phyloP scores from a whole-genome alignment of 352 stramenopile genomes.

The Phytopythium sindhum region DNA sequence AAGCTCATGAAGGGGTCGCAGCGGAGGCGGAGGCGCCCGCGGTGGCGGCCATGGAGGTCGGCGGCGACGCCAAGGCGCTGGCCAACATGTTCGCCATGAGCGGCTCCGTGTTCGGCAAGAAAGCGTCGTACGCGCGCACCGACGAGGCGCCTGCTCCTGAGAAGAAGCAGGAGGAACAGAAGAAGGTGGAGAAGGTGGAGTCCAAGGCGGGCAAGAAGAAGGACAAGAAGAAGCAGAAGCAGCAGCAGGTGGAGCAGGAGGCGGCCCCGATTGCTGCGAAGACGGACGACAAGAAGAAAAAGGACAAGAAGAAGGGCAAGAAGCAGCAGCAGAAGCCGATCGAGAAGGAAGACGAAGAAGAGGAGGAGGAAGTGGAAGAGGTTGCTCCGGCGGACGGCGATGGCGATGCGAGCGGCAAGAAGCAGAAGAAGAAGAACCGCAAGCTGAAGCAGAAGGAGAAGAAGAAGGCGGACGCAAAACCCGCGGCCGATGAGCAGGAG shows the following conservation, averaged over 20 bases:
- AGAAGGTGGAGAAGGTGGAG: constrained; percentile 12
- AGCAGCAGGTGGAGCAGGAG: constrained; percentile 9
- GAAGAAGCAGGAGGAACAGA: constrained; percentile 7
- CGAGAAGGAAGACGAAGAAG: constrained; percentile 8
- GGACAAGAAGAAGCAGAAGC: constrained; percentile 7
- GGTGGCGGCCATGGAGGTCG: constrained; percentile 14
- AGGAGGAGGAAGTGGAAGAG: background rate
- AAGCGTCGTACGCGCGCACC: constrained; percentile 35
- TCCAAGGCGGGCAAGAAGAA: constrained; percentile 6
- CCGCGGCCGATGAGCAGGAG: constrained; percentile 7
- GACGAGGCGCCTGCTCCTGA: constrained; percentile 6
- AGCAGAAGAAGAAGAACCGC: constrained; percentile 17
- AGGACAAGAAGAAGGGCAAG: constrained; percentile 12
- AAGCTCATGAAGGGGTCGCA: constrained; percentile 5
- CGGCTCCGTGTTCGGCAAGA: constrained; percentile 62
- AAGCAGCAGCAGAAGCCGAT: constrained; percentile 7
- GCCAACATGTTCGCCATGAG: constrained; percentile 60
- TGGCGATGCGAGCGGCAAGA: background rate
- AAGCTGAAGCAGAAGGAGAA: constrained; percentile 32
- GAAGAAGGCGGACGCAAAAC: constrained; percentile 38
- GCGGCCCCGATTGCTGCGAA: constrained; percentile 1
- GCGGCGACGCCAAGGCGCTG: constrained; percentile 25
- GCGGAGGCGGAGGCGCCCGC: constrained; percentile 13
- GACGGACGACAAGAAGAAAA: constrained; percentile 18
- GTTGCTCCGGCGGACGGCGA: background rate